Conservation (phyloP, 2,329 filamentous ascomycete genomes). For the Exophiala spinifera region DNA sequence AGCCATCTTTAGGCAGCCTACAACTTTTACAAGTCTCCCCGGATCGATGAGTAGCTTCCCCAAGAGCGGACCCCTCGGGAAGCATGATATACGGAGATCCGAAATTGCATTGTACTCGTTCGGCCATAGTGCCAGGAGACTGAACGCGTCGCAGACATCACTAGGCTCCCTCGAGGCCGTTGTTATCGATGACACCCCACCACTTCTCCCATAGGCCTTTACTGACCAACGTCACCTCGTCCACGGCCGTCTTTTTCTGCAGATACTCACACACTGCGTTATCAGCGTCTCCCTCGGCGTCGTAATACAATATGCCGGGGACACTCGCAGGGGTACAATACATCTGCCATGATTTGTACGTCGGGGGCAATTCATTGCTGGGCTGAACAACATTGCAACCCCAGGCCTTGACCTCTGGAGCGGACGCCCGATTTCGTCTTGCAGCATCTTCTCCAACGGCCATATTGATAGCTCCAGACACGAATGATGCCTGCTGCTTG, state of each 20-base stretch:
- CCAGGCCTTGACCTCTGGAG: slow-evolving; percentile 13
- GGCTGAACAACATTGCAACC: slow-evolving; percentile 13
- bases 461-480: slow-evolving; percentile 22
- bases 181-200: slow-evolving; percentile 21
- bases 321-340: slow-evolving; percentile 15
- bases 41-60: too few species aligned
- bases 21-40: too few species aligned
- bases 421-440: slow-evolving; percentile 12
- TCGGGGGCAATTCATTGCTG: slow-evolving; percentile 12
- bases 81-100: too few species aligned
- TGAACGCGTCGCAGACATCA: too few species aligned
- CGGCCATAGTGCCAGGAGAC: too few species aligned
- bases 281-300: slow-evolving; percentile 26
- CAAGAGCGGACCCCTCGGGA: too few species aligned
- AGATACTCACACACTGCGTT: slow-evolving; percentile 25
- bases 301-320: slow-evolving; percentile 24
- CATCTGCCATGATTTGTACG: slow-evolving; percentile 23
- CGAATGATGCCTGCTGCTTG: slow-evolving; percentile 41
- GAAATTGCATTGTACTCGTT: background rate
- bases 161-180: slow-evolving; percentile 8
- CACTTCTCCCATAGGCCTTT: slow-evolving; percentile 24
- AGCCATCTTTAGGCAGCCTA: too few species aligned
- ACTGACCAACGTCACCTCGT: slow-evolving; percentile 17
- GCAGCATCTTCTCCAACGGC: slow-evolving; percentile 11
- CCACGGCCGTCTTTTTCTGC: slow-evolving; percentile 18